Percentiles rank a stretch among this genome's conserved stretches.
Evolutionary conservation across 768 basidiomycete species (phyloP).

Genomic region (Megacollybia marginata): DNA sequence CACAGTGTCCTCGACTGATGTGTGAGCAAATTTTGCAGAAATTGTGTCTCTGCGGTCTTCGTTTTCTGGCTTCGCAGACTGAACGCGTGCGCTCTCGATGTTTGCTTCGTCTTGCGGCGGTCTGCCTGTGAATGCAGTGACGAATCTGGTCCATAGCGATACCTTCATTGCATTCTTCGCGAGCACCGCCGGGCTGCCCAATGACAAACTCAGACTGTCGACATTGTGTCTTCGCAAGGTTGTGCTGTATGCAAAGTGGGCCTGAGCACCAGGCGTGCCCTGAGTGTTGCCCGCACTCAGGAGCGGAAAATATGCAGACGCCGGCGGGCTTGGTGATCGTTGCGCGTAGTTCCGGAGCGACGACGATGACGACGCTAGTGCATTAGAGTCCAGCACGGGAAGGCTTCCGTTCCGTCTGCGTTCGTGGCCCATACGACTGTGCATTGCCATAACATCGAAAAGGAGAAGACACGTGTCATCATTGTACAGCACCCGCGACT

Average conservation of each 20-base stretch:
- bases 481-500: no score
- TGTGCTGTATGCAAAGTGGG: slow-evolving; percentile 81
- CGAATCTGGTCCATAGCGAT: slow-evolving; percentile 41
- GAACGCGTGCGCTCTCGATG: slow-evolving; percentile 32
- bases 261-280: slow-evolving; percentile 54
- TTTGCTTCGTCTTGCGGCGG: slow-evolving; percentile 20
- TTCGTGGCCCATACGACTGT: neutral
- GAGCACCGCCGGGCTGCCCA: slow-evolving; percentile 40
- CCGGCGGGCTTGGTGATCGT: slow-evolving; percentile 58
- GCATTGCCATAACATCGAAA: no score
- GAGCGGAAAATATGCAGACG: slow-evolving; percentile 71
- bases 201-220: slow-evolving; percentile 24
- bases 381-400: neutral
- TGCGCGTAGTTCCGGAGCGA: neutral
- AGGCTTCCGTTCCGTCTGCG: neutral
- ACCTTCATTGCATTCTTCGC: slow-evolving; percentile 43
- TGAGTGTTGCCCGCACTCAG: slow-evolving; percentile 42
- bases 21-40: slow-evolving; percentile 63
- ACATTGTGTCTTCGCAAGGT: slow-evolving; percentile 63
- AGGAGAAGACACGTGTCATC: no score
- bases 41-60: slow-evolving; percentile 41
- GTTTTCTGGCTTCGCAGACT: slow-evolving; percentile 18
- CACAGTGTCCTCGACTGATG: slow-evolving; percentile 65
- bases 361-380: neutral
- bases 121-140: slow-evolving; percentile 33